Percentiles rank a stretch among this genome's conserved stretches.
phyloP scores from a whole-genome alignment of 1,284 basidiomycete genomes.

The Ceratobasidium sp. region DNA sequence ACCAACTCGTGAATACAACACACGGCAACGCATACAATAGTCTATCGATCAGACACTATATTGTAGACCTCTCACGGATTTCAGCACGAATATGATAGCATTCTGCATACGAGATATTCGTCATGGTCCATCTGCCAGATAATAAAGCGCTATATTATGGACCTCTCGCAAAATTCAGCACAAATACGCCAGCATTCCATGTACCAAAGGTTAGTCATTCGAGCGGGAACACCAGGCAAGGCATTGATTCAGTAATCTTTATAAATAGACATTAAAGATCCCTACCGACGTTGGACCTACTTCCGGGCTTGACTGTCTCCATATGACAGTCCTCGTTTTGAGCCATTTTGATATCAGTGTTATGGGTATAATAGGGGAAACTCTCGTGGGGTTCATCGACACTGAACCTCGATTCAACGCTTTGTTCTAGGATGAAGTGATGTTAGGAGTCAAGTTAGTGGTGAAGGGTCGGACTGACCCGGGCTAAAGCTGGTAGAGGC shows the following conservation, averaged over 20 bases:
- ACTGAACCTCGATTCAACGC: neutral
- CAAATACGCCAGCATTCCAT: too few species aligned
- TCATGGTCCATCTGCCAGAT: too few species aligned
- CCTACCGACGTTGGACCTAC: neutral
- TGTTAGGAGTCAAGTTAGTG: neutral
- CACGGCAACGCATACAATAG: too few species aligned
- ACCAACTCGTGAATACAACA: too few species aligned
- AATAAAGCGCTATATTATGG: too few species aligned
- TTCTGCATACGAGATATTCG: too few species aligned
- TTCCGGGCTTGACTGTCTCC: neutral
- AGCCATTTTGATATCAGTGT: slow-evolving; percentile 11
- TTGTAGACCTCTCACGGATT: too few species aligned
- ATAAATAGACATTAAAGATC: neutral
- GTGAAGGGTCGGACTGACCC: neutral
- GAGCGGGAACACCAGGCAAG: too few species aligned
- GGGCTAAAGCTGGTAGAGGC: neutral
- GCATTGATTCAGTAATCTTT: neutral
- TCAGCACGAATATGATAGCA: too few species aligned
- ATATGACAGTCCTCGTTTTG: neutral
- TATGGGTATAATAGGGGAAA: neutral
- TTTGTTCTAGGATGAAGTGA: slow-evolving; percentile 7
- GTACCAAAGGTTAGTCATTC: too few species aligned
- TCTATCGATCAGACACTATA: too few species aligned
- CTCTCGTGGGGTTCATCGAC: neutral
- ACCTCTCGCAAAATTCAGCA: too few species aligned